Conservation (phyloP, 805 yeast species). For the Zygotorulaspora florentina region DNA sequence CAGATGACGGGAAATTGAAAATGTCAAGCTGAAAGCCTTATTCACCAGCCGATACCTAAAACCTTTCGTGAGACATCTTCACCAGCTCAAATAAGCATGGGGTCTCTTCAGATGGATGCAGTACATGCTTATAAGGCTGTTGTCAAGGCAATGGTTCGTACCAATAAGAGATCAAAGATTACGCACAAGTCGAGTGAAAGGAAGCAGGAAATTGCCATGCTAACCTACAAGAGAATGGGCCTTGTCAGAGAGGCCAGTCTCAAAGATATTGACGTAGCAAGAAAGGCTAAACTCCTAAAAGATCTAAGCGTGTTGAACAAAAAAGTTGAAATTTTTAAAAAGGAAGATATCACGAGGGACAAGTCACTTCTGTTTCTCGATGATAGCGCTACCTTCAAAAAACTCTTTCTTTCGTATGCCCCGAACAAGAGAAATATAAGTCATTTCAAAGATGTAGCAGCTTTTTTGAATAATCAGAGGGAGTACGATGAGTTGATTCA, state of each 20-base stretch:
- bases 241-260: slow-evolving; percentile 16
- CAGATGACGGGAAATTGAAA: background rate
- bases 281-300: slow-evolving; percentile 5
- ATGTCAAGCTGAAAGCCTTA: too few species aligned
- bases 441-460: slow-evolving; percentile 55
- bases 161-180: slow-evolving; percentile 20
- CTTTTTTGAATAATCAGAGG: slow-evolving; percentile 67
- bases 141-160: slow-evolving; percentile 22
- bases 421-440: slow-evolving; percentile 9
- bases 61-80: too few species aligned
- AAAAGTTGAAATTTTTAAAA: slow-evolving; percentile 15
- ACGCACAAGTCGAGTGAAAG: slow-evolving; percentile 19
- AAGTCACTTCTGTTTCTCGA: slow-evolving; percentile 16
- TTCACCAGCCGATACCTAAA: too few species aligned
- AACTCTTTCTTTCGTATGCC: slow-evolving; percentile 10
- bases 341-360: slow-evolving; percentile 11
- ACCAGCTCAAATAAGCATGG: too few species aligned
- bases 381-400: slow-evolving; percentile 16
- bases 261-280: slow-evolving; percentile 7
- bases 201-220: slow-evolving; percentile 22
- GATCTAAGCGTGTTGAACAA: slow-evolving; percentile 15
- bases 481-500: slow-evolving; percentile 73
- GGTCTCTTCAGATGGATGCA: slow-evolving; percentile 1
- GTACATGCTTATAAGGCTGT: slow-evolving; percentile 19
- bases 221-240: slow-evolving; percentile 24